Evolutionary conservation across 371 early-diverging fungal genomes (phyloP).

Genomic region (Mortierella sp.): DNA sequence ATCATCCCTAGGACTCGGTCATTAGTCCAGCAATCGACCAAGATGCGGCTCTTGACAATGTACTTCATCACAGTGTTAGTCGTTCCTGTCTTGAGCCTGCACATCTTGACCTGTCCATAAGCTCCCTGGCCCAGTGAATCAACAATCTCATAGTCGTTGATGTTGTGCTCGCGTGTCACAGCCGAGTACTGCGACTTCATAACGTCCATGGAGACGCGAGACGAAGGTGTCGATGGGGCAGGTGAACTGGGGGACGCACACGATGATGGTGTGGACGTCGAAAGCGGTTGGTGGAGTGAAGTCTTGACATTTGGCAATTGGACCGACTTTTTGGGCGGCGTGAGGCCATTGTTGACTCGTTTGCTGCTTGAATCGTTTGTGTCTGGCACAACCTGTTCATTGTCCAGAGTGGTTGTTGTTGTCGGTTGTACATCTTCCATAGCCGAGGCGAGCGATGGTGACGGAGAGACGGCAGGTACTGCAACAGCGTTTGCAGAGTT

Average conservation of each 20-base stretch:
- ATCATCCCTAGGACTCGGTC: constrained; percentile 72
- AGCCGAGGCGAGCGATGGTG: constrained; percentile 13
- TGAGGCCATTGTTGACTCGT: constrained; percentile 1
- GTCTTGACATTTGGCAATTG: constrained; percentile 36
- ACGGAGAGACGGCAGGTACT: neutral
- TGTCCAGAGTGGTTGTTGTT: neutral
- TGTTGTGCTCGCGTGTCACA: constrained; percentile 56
- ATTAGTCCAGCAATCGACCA: constrained; percentile 77
- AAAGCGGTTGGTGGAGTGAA: constrained; percentile 34
- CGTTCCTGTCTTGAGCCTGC: constrained; percentile 45
- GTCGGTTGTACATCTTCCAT: constrained; percentile 33
- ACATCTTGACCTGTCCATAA: constrained; percentile 72
- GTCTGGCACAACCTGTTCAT: constrained; percentile 43
- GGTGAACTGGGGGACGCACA: constrained; percentile 43
- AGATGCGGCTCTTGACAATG: constrained; percentile 78
- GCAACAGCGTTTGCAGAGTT: no score
- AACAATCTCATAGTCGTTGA: constrained; percentile 71
- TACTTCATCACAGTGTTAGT: constrained; percentile 79
- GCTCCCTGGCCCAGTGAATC: constrained; percentile 78
- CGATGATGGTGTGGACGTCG: constrained; percentile 31
- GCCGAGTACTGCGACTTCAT: constrained; percentile 55
- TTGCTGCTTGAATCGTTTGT: constrained; percentile 1
- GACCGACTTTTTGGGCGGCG: constrained; percentile 17
- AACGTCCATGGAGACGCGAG: constrained; percentile 32
- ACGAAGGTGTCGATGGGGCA: constrained; percentile 39